Conservation (phyloP, 805 yeast species). For the Kurtzmaniella cleridarum region DNA sequence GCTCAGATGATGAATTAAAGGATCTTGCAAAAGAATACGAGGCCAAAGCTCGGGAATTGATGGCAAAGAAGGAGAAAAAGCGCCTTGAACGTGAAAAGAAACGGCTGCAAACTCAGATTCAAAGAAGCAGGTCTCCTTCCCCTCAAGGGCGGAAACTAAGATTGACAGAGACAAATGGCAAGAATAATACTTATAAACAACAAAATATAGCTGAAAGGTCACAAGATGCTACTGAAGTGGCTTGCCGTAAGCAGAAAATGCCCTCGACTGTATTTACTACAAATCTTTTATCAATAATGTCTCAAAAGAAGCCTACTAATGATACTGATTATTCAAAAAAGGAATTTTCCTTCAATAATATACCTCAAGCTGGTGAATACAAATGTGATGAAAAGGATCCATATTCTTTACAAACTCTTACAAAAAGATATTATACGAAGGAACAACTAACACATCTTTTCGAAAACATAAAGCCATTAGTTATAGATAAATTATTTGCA, state of each 20-base stretch:
- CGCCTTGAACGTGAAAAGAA: conserved; percentile 5
- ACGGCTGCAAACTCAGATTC: conserved; percentile 5
- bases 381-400: conserved; percentile 18
- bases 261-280: background rate
- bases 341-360: conserved; percentile 19
- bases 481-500: conserved; percentile 56
- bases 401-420: conserved; percentile 12
- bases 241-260: background rate
- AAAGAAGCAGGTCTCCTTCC: conserved; percentile 9
- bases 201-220: background rate
- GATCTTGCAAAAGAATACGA: conserved; percentile 35
- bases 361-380: conserved; percentile 7
- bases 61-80: conserved; percentile 10
- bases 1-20: conserved; percentile 32
- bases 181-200: background rate
- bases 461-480: conserved; percentile 46
- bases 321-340: conserved; percentile 18
- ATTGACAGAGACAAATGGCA: background rate
- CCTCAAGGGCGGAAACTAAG: background rate
- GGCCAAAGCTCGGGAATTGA: conserved; percentile 15
- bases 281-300: background rate
- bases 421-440: conserved; percentile 42
- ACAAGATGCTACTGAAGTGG: background rate
- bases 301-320: conserved; percentile 1
- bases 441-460: conserved; percentile 33